phyloP scores from a whole-genome alignment of 495 filamentous ascomycete genomes.

The Penicillium bialowiezense region DNA sequence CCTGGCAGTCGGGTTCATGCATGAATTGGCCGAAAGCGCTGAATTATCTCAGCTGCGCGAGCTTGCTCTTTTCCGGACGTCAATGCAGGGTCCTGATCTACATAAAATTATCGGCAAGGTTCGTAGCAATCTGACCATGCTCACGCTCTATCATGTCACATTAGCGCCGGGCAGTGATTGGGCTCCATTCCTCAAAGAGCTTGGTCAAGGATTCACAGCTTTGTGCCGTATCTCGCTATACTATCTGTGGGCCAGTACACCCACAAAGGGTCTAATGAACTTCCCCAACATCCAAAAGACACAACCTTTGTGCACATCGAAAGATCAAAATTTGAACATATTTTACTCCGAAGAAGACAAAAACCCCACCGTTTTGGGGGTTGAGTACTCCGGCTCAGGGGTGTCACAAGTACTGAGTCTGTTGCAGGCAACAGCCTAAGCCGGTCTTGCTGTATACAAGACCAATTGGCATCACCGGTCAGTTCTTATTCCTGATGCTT shows the following conservation, averaged over 20 bases:
- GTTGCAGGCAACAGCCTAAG: conserved; percentile 9
- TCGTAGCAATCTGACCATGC: conserved; percentile 8
- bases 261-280: conserved; percentile 14
- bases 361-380: conserved; percentile 16
- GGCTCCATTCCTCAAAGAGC: conserved; percentile 13
- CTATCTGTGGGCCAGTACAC: conserved; percentile 21
- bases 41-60: conserved; percentile 18
- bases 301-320: conserved; percentile 2
- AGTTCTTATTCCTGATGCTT: too few species aligned
- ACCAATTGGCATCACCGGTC: too few species aligned
- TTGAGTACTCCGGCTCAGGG: conserved; percentile 25
- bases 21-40: conserved; percentile 23
- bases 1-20: conserved; percentile 26
- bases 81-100: conserved; percentile 15
- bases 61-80: conserved; percentile 23
- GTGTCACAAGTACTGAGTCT: conserved; percentile 18
- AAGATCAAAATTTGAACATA: conserved; percentile 12
- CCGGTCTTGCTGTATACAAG: background rate
- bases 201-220: conserved; percentile 9
- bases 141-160: conserved; percentile 24
- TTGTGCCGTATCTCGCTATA: conserved; percentile 21
- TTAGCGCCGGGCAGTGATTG: conserved; percentile 16
- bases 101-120: conserved; percentile 11
- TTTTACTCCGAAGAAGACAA: conserved; percentile 21
- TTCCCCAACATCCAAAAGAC: conserved; percentile 22